phyloP scores from a whole-genome alignment of 371 early-diverging fungal genomes.

The Zancudomyces culisetae region DNA sequence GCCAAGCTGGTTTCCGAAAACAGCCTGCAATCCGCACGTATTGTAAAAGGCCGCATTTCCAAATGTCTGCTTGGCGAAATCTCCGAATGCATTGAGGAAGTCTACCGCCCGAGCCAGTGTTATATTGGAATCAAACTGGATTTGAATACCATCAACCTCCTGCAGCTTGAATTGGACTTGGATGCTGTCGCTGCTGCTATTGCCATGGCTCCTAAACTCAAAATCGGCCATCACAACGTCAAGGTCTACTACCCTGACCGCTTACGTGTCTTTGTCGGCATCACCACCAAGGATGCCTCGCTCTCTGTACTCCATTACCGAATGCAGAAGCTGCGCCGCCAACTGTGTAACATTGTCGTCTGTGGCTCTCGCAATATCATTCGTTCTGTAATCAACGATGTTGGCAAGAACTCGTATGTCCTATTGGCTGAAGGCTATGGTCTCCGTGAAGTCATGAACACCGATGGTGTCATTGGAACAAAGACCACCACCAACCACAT shows the following conservation, averaged over 20 bases:
- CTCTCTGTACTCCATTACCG: conserved; percentile 41
- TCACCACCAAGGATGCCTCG: conserved; percentile 40
- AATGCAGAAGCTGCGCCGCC: conserved; percentile 68
- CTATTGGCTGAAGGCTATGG: conserved; percentile 92
- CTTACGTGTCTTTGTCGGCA: conserved; percentile 48
- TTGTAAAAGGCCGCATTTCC: conserved; percentile 88
- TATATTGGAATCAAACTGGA: conserved; percentile 65
- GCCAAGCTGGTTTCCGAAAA: conserved; percentile 47
- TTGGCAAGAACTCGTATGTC: conserved; percentile 33
- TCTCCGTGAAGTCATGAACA: conserved; percentile 75
- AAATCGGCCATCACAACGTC: conserved; percentile 56
- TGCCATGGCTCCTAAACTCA: conserved; percentile 60
- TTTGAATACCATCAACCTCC: conserved; percentile 49
- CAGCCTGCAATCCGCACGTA: conserved; percentile 62
- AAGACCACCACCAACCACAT: conserved; percentile 81
- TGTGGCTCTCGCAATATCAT: conserved; percentile 72
- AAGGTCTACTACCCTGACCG: conserved; percentile 48
- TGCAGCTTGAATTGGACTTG: conserved; percentile 69
- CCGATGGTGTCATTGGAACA: conserved; percentile 64
- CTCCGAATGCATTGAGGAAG: conserved; percentile 80
- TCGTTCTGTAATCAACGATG: conserved; percentile 67
- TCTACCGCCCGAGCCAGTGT: conserved; percentile 53
- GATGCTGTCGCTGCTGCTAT: conserved; percentile 61
- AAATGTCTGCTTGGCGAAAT: conserved; percentile 76
- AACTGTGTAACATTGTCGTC: conserved; percentile 60